Conservation (phyloP, 164 flowering plant genomes). For the Vitis rupestris region DNA sequence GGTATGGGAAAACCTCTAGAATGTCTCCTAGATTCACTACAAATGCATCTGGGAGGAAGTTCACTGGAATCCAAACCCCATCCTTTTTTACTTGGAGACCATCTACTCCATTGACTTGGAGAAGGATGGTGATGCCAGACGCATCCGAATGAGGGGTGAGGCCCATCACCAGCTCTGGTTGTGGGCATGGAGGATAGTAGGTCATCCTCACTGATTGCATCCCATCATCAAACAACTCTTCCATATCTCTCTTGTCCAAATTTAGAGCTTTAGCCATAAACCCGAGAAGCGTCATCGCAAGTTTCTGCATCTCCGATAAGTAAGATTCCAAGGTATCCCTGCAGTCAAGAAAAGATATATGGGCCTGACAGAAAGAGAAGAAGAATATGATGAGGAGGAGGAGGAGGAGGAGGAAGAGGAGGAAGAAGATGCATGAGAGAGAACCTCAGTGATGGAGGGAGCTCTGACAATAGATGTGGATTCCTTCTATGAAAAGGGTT, state of each 20-base stretch:
- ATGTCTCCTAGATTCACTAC: slow-evolving; percentile 45
- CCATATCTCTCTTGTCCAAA: slow-evolving; percentile 21
- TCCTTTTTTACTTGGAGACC: slow-evolving; percentile 42
- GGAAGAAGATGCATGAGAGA: not conserved
- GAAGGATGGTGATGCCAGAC: slow-evolving; percentile 33
- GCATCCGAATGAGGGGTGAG: slow-evolving; percentile 41
- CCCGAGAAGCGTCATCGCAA: slow-evolving; percentile 19
- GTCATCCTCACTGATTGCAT: slow-evolving; percentile 35
- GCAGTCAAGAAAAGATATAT: not conserved
- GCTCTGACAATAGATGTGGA: slow-evolving; percentile 28
- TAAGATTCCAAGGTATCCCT: slow-evolving; percentile 27
- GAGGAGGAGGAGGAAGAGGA: not conserved
- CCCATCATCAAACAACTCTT: slow-evolving; percentile 36
- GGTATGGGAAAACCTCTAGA: slow-evolving; percentile 31
- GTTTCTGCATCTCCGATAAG: slow-evolving; percentile 17
- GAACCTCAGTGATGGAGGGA: slow-evolving; percentile 30
- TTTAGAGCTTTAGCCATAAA: slow-evolving; percentile 23
- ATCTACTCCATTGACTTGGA: slow-evolving; percentile 35
- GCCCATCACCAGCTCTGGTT: slow-evolving; percentile 40
- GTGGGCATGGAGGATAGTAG: slow-evolving; percentile 48
- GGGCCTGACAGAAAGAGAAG: no score
- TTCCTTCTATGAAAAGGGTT: slow-evolving; percentile 22
- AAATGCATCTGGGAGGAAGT: slow-evolving; percentile 28
- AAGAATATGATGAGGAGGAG: no score
- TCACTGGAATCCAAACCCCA: slow-evolving; percentile 39